Percentiles rank a stretch among this genome's conserved stretches.
Conservation (phyloP, 2,329 filamentous ascomycete species). For the Celoporthe dispersa region DNA sequence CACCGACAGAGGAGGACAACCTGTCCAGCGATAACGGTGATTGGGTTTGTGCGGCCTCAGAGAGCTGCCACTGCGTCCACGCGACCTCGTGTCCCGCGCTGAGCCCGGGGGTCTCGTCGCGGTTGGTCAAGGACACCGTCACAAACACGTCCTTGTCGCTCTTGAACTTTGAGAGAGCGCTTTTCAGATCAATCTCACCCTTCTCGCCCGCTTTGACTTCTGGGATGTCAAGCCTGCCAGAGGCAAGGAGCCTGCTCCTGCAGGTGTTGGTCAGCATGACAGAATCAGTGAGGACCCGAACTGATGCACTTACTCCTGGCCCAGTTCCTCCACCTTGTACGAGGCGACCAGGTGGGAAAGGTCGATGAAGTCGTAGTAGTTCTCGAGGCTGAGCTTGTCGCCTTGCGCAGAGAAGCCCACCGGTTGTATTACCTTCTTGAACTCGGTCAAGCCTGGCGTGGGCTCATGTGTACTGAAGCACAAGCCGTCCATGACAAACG, state of each 20-base stretch:
- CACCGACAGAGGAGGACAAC: conserved; percentile 32
- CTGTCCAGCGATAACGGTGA: conserved; percentile 21
- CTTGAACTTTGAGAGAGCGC: conserved; percentile 35
- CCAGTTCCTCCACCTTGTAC: conserved; percentile 50
- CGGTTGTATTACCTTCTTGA: conserved; percentile 62
- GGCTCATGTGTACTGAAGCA: conserved; percentile 58
- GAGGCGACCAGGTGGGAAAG: conserved; percentile 48
- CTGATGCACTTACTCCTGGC: conserved; percentile 42
- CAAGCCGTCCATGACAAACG: conserved; percentile 67
- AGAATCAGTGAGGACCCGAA: background rate
- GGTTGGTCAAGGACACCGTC: conserved; percentile 49
- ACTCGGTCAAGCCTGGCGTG: conserved; percentile 59
- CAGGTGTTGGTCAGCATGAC: conserved; percentile 25
- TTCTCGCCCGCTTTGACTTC: conserved; percentile 44
- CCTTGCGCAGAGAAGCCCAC: conserved; percentile 47
- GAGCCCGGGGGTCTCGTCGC: conserved; percentile 54
- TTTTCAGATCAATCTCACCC: conserved; percentile 40
- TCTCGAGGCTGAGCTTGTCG: conserved; percentile 47
- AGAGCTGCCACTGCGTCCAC: conserved; percentile 55
- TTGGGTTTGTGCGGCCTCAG: conserved; percentile 32
- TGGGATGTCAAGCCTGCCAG: conserved; percentile 47
- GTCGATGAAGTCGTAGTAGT: conserved; percentile 54
- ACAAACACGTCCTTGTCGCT: conserved; percentile 48
- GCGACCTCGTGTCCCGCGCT: conserved; percentile 57
- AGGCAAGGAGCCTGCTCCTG: conserved; percentile 36